Percentiles rank a stretch among this genome's conserved stretches.
These are phyloP conservation scores for Hypoxylon intermedium DNA, from an alignment of 495 filamentous ascomycete species.

Conservation along the genomic window DNA sequence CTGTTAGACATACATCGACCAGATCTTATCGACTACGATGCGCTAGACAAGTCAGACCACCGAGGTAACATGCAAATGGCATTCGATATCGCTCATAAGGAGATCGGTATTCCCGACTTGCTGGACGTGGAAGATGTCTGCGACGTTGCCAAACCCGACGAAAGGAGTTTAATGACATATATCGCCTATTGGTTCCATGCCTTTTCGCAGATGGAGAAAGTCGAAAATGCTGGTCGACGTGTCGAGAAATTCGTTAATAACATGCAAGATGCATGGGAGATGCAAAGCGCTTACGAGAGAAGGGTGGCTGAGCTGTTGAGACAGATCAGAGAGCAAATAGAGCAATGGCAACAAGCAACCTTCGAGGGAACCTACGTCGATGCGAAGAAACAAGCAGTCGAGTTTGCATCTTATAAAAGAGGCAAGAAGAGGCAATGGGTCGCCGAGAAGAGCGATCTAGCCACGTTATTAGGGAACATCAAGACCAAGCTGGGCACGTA, in stretches of 20 bases:
- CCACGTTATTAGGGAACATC: slow-evolving; percentile 94
- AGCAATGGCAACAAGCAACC: slow-evolving; percentile 75
- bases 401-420: slow-evolving; percentile 87
- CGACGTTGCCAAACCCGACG: slow-evolving; percentile 93
- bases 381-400: slow-evolving; percentile 81
- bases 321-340: slow-evolving; percentile 73
- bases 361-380: slow-evolving; percentile 94
- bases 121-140: slow-evolving; percentile 98
- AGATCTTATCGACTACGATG: slow-evolving; percentile 95
- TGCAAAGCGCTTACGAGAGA: slow-evolving; percentile 94
- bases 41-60: slow-evolving; percentile 92
- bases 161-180: slow-evolving; percentile 97
- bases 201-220: slow-evolving; percentile 96
- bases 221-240: slow-evolving; percentile 93
- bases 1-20: slow-evolving; percentile 96
- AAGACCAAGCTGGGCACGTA: slow-evolving; percentile 98
- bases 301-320: slow-evolving; percentile 80
- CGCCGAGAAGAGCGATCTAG: slow-evolving; percentile 93
- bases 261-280: slow-evolving; percentile 99
- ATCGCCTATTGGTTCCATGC: slow-evolving; percentile 99
- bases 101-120: slow-evolving; percentile 95
- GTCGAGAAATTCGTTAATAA: slow-evolving; percentile 99
- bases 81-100: slow-evolving; percentile 92
- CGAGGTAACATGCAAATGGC: slow-evolving; percentile 96
- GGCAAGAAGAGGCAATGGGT: slow-evolving; percentile 93